Conservation (phyloP, 2,329 filamentous ascomycete genomes). For the Fusarium secorum region DNA sequence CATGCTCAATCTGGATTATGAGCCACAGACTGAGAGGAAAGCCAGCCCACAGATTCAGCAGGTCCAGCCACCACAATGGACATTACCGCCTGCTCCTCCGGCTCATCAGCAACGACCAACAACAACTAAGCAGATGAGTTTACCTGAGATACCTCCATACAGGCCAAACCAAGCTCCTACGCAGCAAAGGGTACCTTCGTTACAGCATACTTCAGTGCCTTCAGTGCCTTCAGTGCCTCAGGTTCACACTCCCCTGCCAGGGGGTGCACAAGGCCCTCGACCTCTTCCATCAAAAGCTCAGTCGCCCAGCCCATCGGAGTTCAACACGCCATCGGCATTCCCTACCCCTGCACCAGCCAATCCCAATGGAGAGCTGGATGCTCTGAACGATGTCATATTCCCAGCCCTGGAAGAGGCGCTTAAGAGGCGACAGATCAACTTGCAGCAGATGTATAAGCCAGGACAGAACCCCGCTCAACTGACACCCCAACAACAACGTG, state of each 20-base stretch:
- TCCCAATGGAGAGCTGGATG: constrained; percentile 77
- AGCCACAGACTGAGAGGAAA: constrained; percentile 19
- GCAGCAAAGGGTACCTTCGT: constrained; percentile 42
- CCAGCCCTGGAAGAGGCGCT: constrained; percentile 92
- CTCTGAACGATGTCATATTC: constrained; percentile 88
- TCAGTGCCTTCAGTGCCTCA: constrained; percentile 33
- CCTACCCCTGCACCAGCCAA: constrained; percentile 65
- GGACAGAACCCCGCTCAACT: constrained; percentile 51
- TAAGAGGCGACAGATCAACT: constrained; percentile 74
- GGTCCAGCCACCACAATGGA: constrained; percentile 21
- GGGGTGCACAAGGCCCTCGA: constrained; percentile 34
- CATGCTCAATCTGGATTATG: constrained; percentile 58
- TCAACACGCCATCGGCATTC: constrained; percentile 57
- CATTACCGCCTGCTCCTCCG: constrained; percentile 44
- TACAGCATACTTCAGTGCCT: constrained; percentile 37
- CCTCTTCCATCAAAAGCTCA: constrained; percentile 45
- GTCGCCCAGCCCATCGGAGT: constrained; percentile 45
- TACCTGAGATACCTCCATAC: constrained; percentile 66
- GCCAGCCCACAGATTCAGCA: constrained; percentile 20
- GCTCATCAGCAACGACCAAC: constrained; percentile 49
- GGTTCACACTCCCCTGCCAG: constrained; percentile 21
- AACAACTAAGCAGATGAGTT: constrained; percentile 53
- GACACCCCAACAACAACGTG: constrained; percentile 72
- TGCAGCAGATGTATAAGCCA: constrained; percentile 61
- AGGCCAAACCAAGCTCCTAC: constrained; percentile 50